These are phyloP conservation scores for Lecanicillium sp. DNA, from an alignment of 2,329 filamentous ascomycete species.

Conservation along the genomic window DNA sequence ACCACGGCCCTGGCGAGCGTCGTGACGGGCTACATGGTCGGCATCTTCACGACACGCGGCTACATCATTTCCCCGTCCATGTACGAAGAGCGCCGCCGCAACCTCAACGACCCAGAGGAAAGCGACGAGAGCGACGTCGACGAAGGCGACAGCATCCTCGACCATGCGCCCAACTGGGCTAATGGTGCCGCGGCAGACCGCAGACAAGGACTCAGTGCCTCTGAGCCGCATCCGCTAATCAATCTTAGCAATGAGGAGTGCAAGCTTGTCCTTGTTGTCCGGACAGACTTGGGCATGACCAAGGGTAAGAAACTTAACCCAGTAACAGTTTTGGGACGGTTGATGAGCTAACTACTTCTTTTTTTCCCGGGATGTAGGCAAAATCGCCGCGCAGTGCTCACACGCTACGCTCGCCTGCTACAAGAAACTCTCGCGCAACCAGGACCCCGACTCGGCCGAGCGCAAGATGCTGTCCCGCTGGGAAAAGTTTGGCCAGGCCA, in stretches of 20 bases:
- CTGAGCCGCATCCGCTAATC: slow-evolving; percentile 21
- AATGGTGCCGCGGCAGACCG: slow-evolving; percentile 53
- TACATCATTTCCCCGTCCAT: slow-evolving; percentile 51
- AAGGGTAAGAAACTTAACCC: slow-evolving; percentile 56
- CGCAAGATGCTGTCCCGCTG: slow-evolving; percentile 67
- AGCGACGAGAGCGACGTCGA: slow-evolving; percentile 62
- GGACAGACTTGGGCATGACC: slow-evolving; percentile 94
- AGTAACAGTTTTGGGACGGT: too few species aligned
- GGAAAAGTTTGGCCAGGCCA: slow-evolving; percentile 82
- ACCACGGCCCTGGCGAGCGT: slow-evolving; percentile 67
- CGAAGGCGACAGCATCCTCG: slow-evolving; percentile 48
- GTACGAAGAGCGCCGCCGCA: slow-evolving; percentile 46
- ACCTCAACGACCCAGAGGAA: slow-evolving; percentile 52
- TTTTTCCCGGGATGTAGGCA: slow-evolving; percentile 49
- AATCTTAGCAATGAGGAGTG: slow-evolving; percentile 62
- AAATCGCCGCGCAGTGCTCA: slow-evolving; percentile 91
- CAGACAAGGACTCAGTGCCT: slow-evolving; percentile 41
- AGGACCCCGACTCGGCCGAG: slow-evolving; percentile 44
- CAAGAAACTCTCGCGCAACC: slow-evolving; percentile 61
- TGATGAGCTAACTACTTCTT: slow-evolving; percentile 1
- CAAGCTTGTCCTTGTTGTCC: slow-evolving; percentile 85
- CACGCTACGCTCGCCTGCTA: slow-evolving; percentile 98
- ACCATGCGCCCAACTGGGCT: slow-evolving; percentile 60
- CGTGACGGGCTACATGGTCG: slow-evolving; percentile 72
- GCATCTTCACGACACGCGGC: slow-evolving; percentile 59